Conservation (phyloP, 2,329 filamentous ascomycete genomes). For the Nothopassalora personata region DNA sequence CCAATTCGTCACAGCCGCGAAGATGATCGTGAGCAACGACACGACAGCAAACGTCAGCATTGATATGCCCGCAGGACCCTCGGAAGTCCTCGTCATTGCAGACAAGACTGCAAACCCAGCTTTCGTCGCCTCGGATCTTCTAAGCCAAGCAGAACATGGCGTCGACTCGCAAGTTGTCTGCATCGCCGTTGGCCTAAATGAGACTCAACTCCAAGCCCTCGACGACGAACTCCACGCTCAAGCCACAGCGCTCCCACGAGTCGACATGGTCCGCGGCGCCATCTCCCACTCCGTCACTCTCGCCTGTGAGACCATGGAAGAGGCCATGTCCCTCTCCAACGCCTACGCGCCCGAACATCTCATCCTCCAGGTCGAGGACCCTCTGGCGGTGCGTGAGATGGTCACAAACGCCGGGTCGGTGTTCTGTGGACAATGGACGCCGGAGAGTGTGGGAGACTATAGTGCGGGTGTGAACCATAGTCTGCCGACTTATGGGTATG, state of each 20-base stretch:
- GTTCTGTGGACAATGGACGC: slow-evolving; percentile 93
- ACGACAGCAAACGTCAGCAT: slow-evolving; percentile 93
- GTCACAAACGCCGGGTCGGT: slow-evolving; percentile 94
- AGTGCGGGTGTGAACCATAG: slow-evolving; percentile 97
- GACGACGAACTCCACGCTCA: slow-evolving; percentile 88
- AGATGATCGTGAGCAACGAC: slow-evolving; percentile 98
- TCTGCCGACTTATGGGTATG: slow-evolving; percentile 93
- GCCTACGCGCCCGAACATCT: slow-evolving; percentile 93
- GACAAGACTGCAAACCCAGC: slow-evolving; percentile 83
- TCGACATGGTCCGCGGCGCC: slow-evolving; percentile 85
- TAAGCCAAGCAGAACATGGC: slow-evolving; percentile 95
- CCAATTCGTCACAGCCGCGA: slow-evolving; percentile 96
- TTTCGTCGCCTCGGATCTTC: slow-evolving; percentile 89
- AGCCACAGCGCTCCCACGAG: slow-evolving; percentile 77
- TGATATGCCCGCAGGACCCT: slow-evolving; percentile 96
- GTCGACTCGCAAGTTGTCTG: slow-evolving; percentile 93
- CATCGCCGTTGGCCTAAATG: slow-evolving; percentile 73
- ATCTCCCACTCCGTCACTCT: slow-evolving; percentile 92
- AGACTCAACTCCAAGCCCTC: slow-evolving; percentile 70
- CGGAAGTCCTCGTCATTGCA: slow-evolving; percentile 92
- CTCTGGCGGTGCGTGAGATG: slow-evolving; percentile 65
- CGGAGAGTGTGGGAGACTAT: slow-evolving; percentile 96
- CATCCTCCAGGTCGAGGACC: slow-evolving; percentile 80
- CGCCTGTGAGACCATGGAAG: slow-evolving; percentile 64
- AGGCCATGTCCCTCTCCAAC: slow-evolving; percentile 80